Evolutionary conservation across 495 filamentous ascomycete species (phyloP).

Genomic region (Cudoniella acicularis): DNA sequence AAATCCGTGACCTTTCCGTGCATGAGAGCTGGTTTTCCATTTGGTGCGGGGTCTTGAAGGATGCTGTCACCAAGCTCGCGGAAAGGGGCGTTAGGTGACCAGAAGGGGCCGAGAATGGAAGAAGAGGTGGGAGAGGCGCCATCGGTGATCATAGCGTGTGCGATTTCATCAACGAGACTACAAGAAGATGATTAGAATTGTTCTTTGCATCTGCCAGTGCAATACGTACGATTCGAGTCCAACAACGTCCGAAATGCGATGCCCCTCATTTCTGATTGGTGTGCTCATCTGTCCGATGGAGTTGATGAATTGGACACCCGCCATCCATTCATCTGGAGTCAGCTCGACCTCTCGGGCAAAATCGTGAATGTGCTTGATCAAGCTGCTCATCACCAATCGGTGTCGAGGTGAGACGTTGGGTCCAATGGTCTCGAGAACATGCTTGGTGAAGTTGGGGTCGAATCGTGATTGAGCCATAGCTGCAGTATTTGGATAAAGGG

Average conservation of each 20-base stretch:
- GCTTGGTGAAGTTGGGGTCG: conserved; percentile 62
- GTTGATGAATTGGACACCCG: conserved; percentile 58
- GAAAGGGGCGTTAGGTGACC: conserved; percentile 78
- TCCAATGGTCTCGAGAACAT: conserved; percentile 64
- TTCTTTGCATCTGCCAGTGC: conserved; percentile 2
- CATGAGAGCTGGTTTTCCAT: conserved; percentile 49
- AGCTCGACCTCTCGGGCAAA: conserved; percentile 64
- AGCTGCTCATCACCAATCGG: conserved; percentile 46
- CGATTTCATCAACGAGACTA: conserved; percentile 78
- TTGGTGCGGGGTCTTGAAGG: conserved; percentile 60
- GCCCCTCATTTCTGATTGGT: conserved; percentile 61
- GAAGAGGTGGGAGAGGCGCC: conserved; percentile 71
- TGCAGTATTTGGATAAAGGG: not conserved
- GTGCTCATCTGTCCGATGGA: conserved; percentile 30
- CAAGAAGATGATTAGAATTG: not conserved
- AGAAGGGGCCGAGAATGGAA: conserved; percentile 82
- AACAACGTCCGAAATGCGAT: conserved; percentile 71
- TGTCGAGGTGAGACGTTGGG: conserved; percentile 55
- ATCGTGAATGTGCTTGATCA: conserved; percentile 62
- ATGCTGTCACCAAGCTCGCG: conserved; percentile 65
- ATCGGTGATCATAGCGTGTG: conserved; percentile 72
- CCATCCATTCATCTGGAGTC: conserved; percentile 60
- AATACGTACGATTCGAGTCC: conserved; percentile 72
- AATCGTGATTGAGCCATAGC: conserved; percentile 27
- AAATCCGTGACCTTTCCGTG: conserved; percentile 72